Conservation (phyloP, 164 flowering plant species). For the Umbellularia californica region DNA sequence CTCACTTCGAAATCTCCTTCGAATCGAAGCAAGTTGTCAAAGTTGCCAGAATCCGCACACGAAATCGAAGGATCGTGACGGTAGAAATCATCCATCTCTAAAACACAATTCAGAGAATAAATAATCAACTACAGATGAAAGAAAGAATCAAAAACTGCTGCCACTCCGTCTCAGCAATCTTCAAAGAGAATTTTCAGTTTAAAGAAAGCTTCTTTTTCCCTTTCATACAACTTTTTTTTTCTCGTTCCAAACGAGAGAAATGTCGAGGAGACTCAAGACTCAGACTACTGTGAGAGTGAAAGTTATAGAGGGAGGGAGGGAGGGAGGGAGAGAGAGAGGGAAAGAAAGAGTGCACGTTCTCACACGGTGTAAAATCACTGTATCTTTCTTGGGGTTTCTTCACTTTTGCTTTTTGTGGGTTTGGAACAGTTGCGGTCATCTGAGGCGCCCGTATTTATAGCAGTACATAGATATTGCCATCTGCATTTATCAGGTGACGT, state of each 20-base stretch:
- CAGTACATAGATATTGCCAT: background rate
- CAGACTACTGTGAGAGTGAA: background rate
- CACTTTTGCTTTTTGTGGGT: background rate
- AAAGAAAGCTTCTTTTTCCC: background rate
- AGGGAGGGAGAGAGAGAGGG: background rate
- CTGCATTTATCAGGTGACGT: background rate
- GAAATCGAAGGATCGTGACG: conserved; percentile 30
- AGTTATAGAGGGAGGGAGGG: background rate
- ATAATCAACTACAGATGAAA: too few species aligned
- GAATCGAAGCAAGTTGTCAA: conserved; percentile 33
- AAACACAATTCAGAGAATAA: background rate
- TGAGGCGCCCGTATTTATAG: background rate
- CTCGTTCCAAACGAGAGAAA: background rate
- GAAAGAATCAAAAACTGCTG: background rate
- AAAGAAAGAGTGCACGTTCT: background rate
- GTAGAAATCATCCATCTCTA: conserved; percentile 55
- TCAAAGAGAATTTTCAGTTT: background rate
- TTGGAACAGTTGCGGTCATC: background rate
- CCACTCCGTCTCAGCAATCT: background rate
- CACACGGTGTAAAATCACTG: background rate
- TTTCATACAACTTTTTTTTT: too few species aligned
- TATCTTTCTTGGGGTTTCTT: background rate
- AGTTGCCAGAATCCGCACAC: conserved; percentile 38
- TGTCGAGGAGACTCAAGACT: too few species aligned
- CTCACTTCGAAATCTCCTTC: conserved; percentile 15